Base-by-base conservation (phyloP, 2,329 filamentous ascomycete species). In the Pseudogymnoascus sp. region DNA sequence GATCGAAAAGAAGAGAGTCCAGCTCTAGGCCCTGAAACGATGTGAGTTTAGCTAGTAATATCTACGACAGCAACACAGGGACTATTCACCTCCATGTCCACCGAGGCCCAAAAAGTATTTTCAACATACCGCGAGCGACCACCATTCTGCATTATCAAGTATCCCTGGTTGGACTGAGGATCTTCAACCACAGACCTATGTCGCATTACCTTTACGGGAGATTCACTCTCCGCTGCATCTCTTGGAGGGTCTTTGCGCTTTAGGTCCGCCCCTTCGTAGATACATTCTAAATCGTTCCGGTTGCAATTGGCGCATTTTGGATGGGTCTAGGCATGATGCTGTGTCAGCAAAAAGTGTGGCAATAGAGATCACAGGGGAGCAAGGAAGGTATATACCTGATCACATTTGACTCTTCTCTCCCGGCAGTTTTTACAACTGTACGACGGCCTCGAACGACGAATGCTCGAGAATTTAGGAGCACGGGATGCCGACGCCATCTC, bases 81-180 rank as follows among this genome's bases (percentile, higher is more conserved):
- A 21, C 6, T 6, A 68, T 77, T 64, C 75, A 88, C 86, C 80
- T 91, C 88, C 64, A 90, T 89, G 66, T 86, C 90, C 62, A 92
- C 79, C 67, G 85, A 89, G 23, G 87, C 62, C 87, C 88, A 90
- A 70, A 91, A 89, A 7, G 83, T 87, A 72, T 85, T 90, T 77
- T 87, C 90, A 69, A 91, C 84, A 70, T 91, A 91, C 71, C 88
- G 79, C 62, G 84, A 85, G 63, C 82, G 83, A 41, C 86, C 87
- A n/a, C 60, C 60, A 31, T 62, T 62, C 36, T 62, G 60, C 13
- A 62, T 39, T 43, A 43, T n/a, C 60, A 62, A 43, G 19, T 62
- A 62, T 62, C 60, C 60, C 41, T 45, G 41, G 41, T 45, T 45
- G 19, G 41, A 45, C 19, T 45, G 41, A 14, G 41, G 2, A 45